These are phyloP conservation scores for Lobosporangium transversale DNA, from an alignment of 192 early-diverging fungal species.

Conservation along the genomic window DNA sequence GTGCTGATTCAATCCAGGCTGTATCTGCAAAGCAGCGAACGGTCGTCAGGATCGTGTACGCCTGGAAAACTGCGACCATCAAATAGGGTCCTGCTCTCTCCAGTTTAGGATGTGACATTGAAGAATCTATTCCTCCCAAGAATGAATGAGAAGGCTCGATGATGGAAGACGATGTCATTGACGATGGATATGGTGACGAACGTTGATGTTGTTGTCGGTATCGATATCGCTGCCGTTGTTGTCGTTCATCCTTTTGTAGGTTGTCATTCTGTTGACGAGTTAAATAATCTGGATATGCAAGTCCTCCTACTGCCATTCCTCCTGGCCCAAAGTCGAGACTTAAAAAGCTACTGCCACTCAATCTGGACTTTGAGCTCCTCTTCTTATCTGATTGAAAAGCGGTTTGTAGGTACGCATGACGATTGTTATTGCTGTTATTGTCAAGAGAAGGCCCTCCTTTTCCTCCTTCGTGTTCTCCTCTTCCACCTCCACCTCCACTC, in stretches of 20 bases:
- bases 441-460: no score
- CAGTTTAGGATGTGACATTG: slow-evolving; percentile 14
- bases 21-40: slow-evolving; percentile 40
- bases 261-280: not conserved
- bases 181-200: not conserved
- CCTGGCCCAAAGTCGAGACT: not conserved
- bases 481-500: not conserved
- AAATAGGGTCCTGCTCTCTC: slow-evolving; percentile 24
- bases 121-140: not conserved
- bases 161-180: no score
- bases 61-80: slow-evolving; percentile 14
- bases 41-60: slow-evolving; percentile 33
- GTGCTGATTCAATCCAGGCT: slow-evolving; percentile 25
- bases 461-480: not conserved
- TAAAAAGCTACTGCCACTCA: not conserved
- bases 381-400: not conserved
- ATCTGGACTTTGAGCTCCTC: not conserved
- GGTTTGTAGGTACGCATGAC: not conserved
- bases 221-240: not conserved
- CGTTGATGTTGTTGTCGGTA: not conserved
- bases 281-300: not conserved
- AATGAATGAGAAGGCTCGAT: slow-evolving; percentile 1
- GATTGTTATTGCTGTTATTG: not conserved
- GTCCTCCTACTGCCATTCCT: not conserved
- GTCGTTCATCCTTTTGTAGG: not conserved